Evolutionary conservation across 2,329 filamentous ascomycete species (phyloP).

Genomic region (Diplocarpon mali): DNA sequence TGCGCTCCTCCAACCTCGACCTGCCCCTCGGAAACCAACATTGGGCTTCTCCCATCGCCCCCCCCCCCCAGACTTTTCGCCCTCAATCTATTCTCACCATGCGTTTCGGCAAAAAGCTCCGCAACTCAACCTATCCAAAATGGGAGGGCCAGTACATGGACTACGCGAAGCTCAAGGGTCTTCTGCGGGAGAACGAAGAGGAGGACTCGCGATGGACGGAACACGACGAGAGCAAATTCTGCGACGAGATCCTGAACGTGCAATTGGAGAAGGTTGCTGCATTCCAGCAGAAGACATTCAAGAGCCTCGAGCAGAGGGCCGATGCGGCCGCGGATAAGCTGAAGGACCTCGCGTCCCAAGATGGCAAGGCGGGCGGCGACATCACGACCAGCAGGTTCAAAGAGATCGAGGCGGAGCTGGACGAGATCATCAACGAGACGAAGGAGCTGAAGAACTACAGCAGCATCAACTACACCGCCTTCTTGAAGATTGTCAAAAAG

Average conservation of each 20-base stretch:
- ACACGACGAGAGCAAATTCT: constrained; percentile 85
- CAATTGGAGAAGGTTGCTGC: constrained; percentile 90
- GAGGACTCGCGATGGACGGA: constrained; percentile 73
- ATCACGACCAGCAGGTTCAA: constrained; percentile 45
- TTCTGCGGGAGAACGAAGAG: constrained; percentile 64
- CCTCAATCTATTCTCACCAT: constrained; percentile 37
- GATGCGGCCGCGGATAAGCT: constrained; percentile 57
- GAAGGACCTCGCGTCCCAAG: constrained; percentile 63
- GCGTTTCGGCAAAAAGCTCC: constrained; percentile 88
- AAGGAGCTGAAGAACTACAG: constrained; percentile 92
- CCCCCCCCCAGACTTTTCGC: background rate
- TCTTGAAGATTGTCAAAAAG: constrained; percentile 98
- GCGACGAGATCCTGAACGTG: constrained; percentile 86
- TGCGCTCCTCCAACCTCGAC: no score
- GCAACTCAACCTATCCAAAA: constrained; percentile 66
- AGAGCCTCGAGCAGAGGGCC: constrained; percentile 40
- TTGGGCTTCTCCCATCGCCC: background rate
- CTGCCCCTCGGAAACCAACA: no score
- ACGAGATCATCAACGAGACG: constrained; percentile 79
- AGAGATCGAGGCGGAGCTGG: constrained; percentile 68
- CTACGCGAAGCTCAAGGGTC: constrained; percentile 82
- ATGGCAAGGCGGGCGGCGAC: constrained; percentile 38
- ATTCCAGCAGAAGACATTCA: constrained; percentile 76
- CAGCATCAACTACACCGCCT: constrained; percentile 93
- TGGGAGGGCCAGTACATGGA: constrained; percentile 95